Conservation (phyloP, 371 early-diverging fungal species). For the Zychaea mexicana region DNA sequence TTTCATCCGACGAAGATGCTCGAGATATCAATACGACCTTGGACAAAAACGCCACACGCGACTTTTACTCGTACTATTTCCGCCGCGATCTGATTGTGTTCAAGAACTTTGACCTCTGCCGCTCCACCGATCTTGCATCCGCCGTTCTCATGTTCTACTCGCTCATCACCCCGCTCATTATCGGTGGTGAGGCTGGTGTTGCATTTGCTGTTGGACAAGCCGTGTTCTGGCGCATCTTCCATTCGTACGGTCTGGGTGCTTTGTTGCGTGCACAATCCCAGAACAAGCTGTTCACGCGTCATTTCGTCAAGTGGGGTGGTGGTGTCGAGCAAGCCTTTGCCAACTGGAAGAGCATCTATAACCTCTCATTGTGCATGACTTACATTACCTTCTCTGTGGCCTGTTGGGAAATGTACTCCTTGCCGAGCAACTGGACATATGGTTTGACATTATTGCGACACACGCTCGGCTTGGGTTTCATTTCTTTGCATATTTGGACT, state of each 20-base stretch:
- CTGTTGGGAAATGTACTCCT: conserved; percentile 71
- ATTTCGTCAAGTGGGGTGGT: conserved; percentile 92
- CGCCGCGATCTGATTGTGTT: conserved; percentile 87
- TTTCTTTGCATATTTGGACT: conserved; percentile 87
- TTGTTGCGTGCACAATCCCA: conserved; percentile 79
- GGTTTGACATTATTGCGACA: conserved; percentile 77
- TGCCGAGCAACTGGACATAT: conserved; percentile 73
- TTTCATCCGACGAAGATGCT: conserved; percentile 16
- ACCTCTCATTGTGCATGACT: conserved; percentile 64
- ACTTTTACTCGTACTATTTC: conserved; percentile 57
- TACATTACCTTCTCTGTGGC: conserved; percentile 82
- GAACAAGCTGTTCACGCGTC: conserved; percentile 82
- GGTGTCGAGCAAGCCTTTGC: conserved; percentile 85
- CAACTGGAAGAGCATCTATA: conserved; percentile 79
- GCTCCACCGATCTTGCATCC: conserved; percentile 81
- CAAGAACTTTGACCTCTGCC: conserved; percentile 86
- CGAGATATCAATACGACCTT: conserved; percentile 6
- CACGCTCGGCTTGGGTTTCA: conserved; percentile 73
- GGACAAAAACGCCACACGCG: conserved; percentile 30
- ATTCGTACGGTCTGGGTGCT: conserved; percentile 79
- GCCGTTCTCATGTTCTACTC: conserved; percentile 77
- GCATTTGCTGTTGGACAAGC: conserved; percentile 67
- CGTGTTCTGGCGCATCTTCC: conserved; percentile 84
- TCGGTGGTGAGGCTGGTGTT: conserved; percentile 47
- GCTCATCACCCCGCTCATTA: conserved; percentile 64